Evolutionary conservation across 768 basidiomycete species (phyloP).

Genomic region (Steccherinum ochraceum): DNA sequence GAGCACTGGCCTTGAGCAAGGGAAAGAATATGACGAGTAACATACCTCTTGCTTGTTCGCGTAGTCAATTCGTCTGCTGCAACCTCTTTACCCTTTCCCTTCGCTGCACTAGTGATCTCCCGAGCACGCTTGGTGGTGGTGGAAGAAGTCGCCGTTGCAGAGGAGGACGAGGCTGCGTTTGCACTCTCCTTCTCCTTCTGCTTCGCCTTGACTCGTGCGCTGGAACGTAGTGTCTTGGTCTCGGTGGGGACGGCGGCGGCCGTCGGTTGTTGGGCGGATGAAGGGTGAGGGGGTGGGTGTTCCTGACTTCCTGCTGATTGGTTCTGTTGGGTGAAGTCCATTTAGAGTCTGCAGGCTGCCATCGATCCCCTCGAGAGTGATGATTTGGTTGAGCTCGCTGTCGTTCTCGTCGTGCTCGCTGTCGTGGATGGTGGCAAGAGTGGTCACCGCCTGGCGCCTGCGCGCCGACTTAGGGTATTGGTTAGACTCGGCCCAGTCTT

Average conservation of each 20-base stretch:
- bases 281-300: conserved; percentile 33
- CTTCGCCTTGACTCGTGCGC: conserved; percentile 65
- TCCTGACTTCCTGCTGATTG: conserved; percentile 65
- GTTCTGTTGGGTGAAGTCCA: conserved; percentile 76
- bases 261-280: conserved; percentile 3
- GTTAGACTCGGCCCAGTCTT: conserved; percentile 1
- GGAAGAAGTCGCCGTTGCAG: conserved; percentile 24
- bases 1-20: no score
- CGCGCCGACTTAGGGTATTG: conserved; percentile 2
- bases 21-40: conserved; percentile 18
- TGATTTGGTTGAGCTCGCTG: not conserved
- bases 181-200: conserved; percentile 62
- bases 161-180: conserved; percentile 36
- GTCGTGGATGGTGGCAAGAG: conserved; percentile 12
- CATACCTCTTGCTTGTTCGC: conserved; percentile 60
- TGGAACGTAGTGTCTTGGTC: conserved; percentile 59
- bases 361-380: conserved; percentile 44
- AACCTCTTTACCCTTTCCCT: conserved; percentile 55
- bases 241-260: conserved; percentile 36
- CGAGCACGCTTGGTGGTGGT: conserved; percentile 42
- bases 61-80: conserved; percentile 37
- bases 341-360: conserved; percentile 86
- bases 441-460: conserved; percentile 4
- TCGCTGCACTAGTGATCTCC: conserved; percentile 30
- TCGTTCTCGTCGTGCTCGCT: not conserved